These are phyloP conservation scores for Gracilaria caudata DNA, from an alignment of 23 red algal genomes.

Conservation along the genomic window DNA sequence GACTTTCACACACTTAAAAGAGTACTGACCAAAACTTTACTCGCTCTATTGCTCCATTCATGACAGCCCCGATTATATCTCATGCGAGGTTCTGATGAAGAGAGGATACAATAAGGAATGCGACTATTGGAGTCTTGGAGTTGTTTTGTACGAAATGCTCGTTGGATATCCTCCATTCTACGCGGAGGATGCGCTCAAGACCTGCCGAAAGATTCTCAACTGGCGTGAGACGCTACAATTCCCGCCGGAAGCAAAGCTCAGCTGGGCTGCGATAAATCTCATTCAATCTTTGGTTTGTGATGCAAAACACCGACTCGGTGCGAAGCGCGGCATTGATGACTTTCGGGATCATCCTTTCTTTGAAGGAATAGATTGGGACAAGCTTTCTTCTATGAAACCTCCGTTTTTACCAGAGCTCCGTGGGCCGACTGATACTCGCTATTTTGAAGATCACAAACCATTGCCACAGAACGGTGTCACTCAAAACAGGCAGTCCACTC, in stretches of 20 bases:
- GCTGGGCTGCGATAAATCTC: conserved; percentile 85
- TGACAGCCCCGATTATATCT: conserved; percentile 94
- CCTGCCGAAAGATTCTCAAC: conserved; percentile 97
- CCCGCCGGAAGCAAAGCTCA: conserved; percentile 86
- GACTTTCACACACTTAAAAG: neutral
- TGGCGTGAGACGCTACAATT: conserved; percentile 92
- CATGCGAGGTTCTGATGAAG: conserved; percentile 94
- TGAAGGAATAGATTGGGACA: conserved; percentile 89
- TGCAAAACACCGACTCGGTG: conserved; percentile 88
- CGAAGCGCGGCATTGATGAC: conserved; percentile 90
- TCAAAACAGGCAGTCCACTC: conserved; percentile 1
- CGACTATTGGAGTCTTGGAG: conserved; percentile 98
- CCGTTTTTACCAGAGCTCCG: conserved; percentile 93
- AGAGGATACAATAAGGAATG: conserved; percentile 97
- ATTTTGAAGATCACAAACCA: conserved; percentile 90
- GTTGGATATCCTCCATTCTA: conserved; percentile 99
- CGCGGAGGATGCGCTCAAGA: conserved; percentile 93
- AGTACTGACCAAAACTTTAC: neutral
- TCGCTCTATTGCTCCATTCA: neutral
- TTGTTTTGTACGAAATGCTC: conserved; percentile 97
- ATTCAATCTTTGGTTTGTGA: conserved; percentile 89
- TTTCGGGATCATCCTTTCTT: conserved; percentile 98
- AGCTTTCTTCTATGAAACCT: conserved; percentile 61
- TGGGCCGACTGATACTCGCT: conserved; percentile 90
- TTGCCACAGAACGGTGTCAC: conserved; percentile 26